Conservation (phyloP, 2,329 filamentous ascomycete species). For the Xylariaceae sp. region DNA sequence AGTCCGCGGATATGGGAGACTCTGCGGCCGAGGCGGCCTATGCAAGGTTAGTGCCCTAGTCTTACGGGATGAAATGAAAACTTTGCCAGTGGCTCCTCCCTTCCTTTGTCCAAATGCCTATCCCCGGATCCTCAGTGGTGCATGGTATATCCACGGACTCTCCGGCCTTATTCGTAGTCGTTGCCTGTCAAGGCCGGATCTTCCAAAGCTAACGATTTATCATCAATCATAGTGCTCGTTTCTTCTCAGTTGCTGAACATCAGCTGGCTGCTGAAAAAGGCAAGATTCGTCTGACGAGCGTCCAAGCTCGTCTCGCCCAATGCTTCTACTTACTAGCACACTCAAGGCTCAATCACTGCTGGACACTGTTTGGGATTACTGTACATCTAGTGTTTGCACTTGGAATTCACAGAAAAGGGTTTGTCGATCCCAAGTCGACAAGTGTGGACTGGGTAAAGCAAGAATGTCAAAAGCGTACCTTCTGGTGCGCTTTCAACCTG, state of each 20-base stretch:
- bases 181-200: no score
- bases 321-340: conserved; percentile 40
- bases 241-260: conserved; percentile 19
- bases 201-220: no score
- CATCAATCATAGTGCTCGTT: conserved; percentile 1
- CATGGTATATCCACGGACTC: no score
- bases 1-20: conserved; percentile 31
- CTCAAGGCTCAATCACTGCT: conserved; percentile 44
- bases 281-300: conserved; percentile 23
- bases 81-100: no score
- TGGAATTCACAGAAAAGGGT: conserved; percentile 34
- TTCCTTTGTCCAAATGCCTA: no score
- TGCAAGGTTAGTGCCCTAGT: conserved; percentile 17
- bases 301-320: conserved; percentile 31
- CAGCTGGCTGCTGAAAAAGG: conserved; percentile 23
- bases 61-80: no score
- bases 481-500: conserved; percentile 7
- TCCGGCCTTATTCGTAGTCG: no score
- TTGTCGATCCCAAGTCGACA: conserved; percentile 14
- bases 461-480: conserved; percentile 37
- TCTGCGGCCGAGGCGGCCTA: conserved; percentile 26
- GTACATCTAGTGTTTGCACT: conserved; percentile 34
- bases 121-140: no score
- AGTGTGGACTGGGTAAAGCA: conserved; percentile 29
- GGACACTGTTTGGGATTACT: conserved; percentile 40